Percentiles rank a stretch among this genome's conserved stretches.
Evolutionary conservation across 2,329 filamentous ascomycete genomes (phyloP).

Genomic region (Arthrobotrys musiformis): DNA sequence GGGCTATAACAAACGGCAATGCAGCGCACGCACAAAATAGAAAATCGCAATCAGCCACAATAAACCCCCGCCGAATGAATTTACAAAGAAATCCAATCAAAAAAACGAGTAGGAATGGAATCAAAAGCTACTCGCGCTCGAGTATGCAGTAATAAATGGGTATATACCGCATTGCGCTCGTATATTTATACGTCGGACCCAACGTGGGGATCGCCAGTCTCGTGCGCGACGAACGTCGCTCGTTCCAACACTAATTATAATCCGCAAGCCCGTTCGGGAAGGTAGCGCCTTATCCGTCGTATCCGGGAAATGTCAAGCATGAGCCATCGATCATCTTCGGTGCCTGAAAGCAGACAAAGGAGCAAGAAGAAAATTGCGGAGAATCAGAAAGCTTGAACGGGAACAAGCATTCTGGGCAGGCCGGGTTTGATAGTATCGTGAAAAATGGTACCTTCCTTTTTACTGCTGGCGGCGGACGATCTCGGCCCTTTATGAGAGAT

Average conservation of each 20-base stretch:
- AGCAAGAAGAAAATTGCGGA: not conserved
- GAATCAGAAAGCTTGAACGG: conserved; percentile 28
- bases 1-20: not conserved
- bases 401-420: conserved; percentile 43
- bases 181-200: conserved; percentile 15
- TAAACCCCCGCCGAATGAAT: not conserved
- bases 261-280: conserved; percentile 18
- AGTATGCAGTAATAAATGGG: not conserved
- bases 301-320: conserved; percentile 22
- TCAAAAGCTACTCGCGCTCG: not conserved
- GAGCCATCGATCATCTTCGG: not conserved
- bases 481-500: conserved; percentile 6
- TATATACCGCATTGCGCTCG: conserved; percentile 23
- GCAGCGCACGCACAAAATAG: not conserved
- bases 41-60: not conserved
- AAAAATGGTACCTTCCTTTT: conserved; percentile 18
- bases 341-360: conserved; percentile 6
- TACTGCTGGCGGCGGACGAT: not conserved
- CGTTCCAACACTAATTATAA: not conserved
- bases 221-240: not conserved
- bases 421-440: not conserved
- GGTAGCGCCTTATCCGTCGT: conserved; percentile 14
- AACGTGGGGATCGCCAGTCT: conserved; percentile 10
- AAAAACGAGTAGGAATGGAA: not conserved
- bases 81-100: not conserved